These are phyloP conservation scores for Cajanus cajan DNA, from an alignment of 306 rosid species.

Conservation along the genomic window DNA sequence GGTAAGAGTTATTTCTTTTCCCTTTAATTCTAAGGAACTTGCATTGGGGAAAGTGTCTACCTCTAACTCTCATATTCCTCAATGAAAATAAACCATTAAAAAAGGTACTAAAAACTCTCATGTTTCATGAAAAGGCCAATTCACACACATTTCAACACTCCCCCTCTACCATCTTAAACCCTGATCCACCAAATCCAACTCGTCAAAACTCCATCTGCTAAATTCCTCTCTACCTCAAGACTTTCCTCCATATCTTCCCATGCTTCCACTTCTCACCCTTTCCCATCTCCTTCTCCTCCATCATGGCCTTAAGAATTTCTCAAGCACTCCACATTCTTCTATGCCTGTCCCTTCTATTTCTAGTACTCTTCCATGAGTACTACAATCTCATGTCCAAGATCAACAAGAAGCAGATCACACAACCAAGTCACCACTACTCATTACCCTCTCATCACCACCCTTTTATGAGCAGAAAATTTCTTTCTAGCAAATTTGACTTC, in stretches of 20 bases:
- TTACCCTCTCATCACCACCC: conserved; percentile 33
- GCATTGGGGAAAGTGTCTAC: conserved; percentile 33
- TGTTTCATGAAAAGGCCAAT: conserved; percentile 38
- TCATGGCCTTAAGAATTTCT: conserved; percentile 71
- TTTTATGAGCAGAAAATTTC: conserved; percentile 61
- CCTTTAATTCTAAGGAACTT: conserved; percentile 49
- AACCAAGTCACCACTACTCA: conserved; percentile 8
- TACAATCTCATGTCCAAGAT: conserved; percentile 50
- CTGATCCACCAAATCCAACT: conserved; percentile 41
- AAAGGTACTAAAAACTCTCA: conserved; percentile 35
- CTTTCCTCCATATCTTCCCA: conserved; percentile 40
- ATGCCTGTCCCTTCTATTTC: conserved; percentile 52
- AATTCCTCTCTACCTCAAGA: conserved; percentile 15
- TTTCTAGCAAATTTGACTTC: conserved; percentile 74
- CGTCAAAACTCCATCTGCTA: conserved; percentile 22
- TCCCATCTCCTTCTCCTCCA: conserved; percentile 46
- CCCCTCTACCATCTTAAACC: conserved; percentile 30
- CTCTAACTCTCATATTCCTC: conserved; percentile 31
- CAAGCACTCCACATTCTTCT: conserved; percentile 52
- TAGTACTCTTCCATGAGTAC: conserved; percentile 61
- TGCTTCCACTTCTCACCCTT: conserved; percentile 68
- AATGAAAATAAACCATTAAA: conserved; percentile 32
- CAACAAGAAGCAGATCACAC: conserved; percentile 42
- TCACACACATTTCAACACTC: conserved; percentile 43
- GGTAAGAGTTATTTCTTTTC: conserved; percentile 17